A percentile compares a stretch with the other conserved stretches of the same genome.
Conservation (phyloP, 2,329 filamentous ascomycete species). For the Arthrobotrys megalospora region DNA sequence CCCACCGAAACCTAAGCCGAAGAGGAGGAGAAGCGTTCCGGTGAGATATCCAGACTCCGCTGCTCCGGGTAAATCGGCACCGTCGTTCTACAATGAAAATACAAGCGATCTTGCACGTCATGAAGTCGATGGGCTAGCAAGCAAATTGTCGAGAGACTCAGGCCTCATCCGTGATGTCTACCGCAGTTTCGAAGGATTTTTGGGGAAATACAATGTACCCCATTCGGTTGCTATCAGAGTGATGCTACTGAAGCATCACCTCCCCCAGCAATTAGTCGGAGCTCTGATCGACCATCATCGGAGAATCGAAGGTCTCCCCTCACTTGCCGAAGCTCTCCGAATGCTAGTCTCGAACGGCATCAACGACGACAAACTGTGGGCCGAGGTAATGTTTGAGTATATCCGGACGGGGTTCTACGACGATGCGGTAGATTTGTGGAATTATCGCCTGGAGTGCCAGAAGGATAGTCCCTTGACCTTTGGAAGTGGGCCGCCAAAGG, state of each 20-base stretch:
- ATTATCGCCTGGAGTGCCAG: slow-evolving; percentile 37
- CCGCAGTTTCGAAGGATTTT: slow-evolving; percentile 28
- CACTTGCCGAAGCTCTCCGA: slow-evolving; percentile 42
- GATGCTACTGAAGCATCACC: slow-evolving; percentile 36
- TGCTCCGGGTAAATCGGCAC: not conserved
- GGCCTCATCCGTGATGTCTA: slow-evolving; percentile 32
- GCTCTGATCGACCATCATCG: slow-evolving; percentile 36
- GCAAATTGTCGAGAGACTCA: slow-evolving; percentile 20
- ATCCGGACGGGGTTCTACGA: slow-evolving; percentile 49
- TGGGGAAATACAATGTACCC: slow-evolving; percentile 24
- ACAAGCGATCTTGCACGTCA: not conserved
- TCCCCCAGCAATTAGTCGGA: slow-evolving; percentile 25
- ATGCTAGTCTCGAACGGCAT: slow-evolving; percentile 26
- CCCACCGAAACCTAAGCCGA: slow-evolving; percentile 1
- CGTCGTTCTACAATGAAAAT: slow-evolving; percentile 15
- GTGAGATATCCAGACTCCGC: not conserved
- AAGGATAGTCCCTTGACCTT: slow-evolving; percentile 39
- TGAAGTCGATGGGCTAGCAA: slow-evolving; percentile 20
- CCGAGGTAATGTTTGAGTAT: slow-evolving; percentile 58
- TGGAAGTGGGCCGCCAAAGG: not conserved
- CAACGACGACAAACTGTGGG: slow-evolving; percentile 55
- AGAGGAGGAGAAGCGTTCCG: not conserved
- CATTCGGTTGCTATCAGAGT: slow-evolving; percentile 27
- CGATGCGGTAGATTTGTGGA: slow-evolving; percentile 52
- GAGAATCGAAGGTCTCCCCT: slow-evolving; percentile 42